Evolutionary conservation across 352 stramenopile species (phyloP).

Genomic region (Pythium dissotocum): DNA sequence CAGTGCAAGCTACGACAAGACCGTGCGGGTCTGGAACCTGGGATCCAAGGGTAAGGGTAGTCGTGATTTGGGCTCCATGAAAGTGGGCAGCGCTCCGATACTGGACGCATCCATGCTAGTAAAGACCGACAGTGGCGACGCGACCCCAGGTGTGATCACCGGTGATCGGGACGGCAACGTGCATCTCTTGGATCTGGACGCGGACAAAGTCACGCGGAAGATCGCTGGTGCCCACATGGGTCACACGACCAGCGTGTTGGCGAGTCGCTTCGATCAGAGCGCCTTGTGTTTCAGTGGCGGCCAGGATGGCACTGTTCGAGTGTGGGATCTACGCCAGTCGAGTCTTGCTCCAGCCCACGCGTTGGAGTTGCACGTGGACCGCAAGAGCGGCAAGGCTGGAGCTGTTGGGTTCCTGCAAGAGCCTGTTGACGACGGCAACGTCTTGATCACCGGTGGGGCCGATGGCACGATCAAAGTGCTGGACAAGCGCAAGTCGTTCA

Average conservation of each 20-base stretch:
- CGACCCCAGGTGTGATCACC: slow-evolving; percentile 32
- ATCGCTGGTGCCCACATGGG: slow-evolving; percentile 48
- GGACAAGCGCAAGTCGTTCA: slow-evolving; percentile 60
- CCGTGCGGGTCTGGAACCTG: slow-evolving; percentile 72
- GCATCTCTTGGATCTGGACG: slow-evolving; percentile 59
- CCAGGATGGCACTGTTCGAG: slow-evolving; percentile 70
- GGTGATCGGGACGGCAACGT: slow-evolving; percentile 72
- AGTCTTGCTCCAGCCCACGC: slow-evolving; percentile 17
- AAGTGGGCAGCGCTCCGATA: slow-evolving; percentile 57
- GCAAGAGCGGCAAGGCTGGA: slow-evolving; percentile 56
- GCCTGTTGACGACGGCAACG: slow-evolving; percentile 40
- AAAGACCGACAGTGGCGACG: not conserved
- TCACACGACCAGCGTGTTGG: slow-evolving; percentile 66
- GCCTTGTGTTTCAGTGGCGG: slow-evolving; percentile 64
- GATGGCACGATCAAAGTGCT: slow-evolving; percentile 81
- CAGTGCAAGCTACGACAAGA: slow-evolving; percentile 81
- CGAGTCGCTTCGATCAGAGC: slow-evolving; percentile 28
- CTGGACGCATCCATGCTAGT: slow-evolving; percentile 51
- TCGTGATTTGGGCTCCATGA: slow-evolving; percentile 55
- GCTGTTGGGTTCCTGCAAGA: slow-evolving; percentile 71
- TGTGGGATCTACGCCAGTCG: slow-evolving; percentile 77
- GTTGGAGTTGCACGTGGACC: slow-evolving; percentile 59
- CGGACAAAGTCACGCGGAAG: slow-evolving; percentile 46
- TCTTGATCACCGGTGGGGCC: slow-evolving; percentile 68
- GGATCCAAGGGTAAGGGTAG: slow-evolving; percentile 42